phyloP scores from a whole-genome alignment of 208 protist species.

The Trypanosomatidae sp. region DNA sequence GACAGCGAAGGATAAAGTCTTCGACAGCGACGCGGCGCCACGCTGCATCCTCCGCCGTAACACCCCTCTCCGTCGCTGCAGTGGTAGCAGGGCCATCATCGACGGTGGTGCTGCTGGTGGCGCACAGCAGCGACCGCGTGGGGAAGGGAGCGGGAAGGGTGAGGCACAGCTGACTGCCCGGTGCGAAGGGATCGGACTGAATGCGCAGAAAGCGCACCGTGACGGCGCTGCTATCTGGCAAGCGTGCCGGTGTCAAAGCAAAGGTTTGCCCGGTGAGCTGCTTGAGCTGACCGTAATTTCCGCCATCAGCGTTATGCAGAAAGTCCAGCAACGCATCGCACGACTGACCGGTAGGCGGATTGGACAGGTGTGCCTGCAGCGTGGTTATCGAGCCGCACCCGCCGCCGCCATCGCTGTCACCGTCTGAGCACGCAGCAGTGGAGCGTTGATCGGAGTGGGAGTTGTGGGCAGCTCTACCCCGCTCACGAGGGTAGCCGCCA shows the following conservation, averaged over 20 bases:
- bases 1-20: constrained; percentile 67
- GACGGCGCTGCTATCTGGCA: constrained; percentile 11
- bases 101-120: too few species aligned
- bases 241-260: constrained; percentile 11
- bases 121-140: neutral
- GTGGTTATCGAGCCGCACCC: too few species aligned
- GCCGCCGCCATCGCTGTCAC: too few species aligned
- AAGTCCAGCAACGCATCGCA: too few species aligned
- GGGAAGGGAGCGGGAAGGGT: neutral
- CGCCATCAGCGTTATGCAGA: constrained; percentile 41
- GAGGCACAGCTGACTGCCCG: constrained; percentile 57
- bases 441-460: too few species aligned
- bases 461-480: too few species aligned
- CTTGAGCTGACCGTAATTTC: constrained; percentile 61
- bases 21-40: constrained; percentile 53
- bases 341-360: too few species aligned
- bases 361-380: too few species aligned
- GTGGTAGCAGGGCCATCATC: too few species aligned
- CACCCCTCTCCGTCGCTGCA: too few species aligned
- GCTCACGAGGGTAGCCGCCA: too few species aligned
- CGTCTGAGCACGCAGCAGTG: too few species aligned
- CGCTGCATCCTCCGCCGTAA: constrained; percentile 7
- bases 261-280: constrained; percentile 42
- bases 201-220: constrained; percentile 38
- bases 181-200: constrained; percentile 79